Percentiles rank a stretch among this genome's conserved stretches.
These are phyloP conservation scores for Aegilops sharonensis DNA, from an alignment of 176 grass and related monocot species.

Conservation along the genomic window DNA sequence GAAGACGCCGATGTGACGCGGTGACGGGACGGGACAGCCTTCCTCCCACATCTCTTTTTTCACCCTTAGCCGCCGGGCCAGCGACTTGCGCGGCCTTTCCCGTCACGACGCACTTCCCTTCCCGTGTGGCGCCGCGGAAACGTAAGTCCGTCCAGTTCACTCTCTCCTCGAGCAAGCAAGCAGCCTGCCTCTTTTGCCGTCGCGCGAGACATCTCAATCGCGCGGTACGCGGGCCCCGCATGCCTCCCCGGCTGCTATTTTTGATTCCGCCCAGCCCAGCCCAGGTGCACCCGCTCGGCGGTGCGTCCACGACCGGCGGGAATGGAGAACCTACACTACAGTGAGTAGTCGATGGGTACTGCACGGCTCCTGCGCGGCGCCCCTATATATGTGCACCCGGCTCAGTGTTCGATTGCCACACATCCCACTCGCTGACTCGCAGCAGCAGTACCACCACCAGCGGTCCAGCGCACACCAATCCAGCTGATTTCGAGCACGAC, in stretches of 20 bases:
- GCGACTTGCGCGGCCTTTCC: not conserved
- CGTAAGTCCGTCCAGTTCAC: not conserved
- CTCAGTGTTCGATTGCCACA: not conserved
- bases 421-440: not conserved
- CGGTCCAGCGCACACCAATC: not conserved
- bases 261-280: conserved; percentile 1
- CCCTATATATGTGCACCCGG: not conserved
- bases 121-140: not conserved
- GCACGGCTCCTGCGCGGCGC: not conserved
- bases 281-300: not conserved
- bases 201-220: not conserved
- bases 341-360: not conserved
- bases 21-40: not conserved
- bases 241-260: not conserved
- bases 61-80: not conserved
- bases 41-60: not conserved
- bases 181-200: not conserved
- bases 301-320: not conserved
- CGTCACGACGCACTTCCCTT: not conserved
- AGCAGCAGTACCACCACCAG: not conserved
- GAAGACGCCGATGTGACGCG: not conserved
- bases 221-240: not conserved
- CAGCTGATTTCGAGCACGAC: not conserved
- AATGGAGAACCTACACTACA: not conserved
- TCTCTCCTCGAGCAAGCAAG: not conserved